Percentiles rank a stretch among this genome's conserved stretches.
Conservation (phyloP, 192 early-diverging fungal species). For the Backusella tuberculispora region DNA sequence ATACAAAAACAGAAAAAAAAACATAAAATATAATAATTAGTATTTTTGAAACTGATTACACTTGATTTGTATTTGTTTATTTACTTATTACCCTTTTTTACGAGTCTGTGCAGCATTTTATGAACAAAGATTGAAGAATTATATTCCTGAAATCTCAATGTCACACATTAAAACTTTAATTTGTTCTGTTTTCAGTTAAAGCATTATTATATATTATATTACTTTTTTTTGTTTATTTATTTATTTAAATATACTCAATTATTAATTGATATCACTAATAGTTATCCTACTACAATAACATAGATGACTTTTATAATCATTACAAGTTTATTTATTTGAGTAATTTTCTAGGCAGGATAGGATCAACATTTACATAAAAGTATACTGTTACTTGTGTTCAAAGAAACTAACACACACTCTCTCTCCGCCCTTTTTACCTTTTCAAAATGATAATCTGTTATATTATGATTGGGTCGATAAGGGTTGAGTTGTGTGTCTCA, state of each 20-base stretch:
- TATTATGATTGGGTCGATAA: conserved; percentile 25
- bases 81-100: neutral
- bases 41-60: neutral
- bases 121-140: neutral
- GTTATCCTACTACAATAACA: neutral
- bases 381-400: neutral
- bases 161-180: conserved; percentile 7
- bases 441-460: neutral
- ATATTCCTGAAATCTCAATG: neutral
- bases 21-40: neutral
- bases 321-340: neutral
- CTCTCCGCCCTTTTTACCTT: neutral
- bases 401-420: neutral
- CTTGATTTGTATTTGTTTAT: neutral
- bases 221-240: neutral
- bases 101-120: neutral
- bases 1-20: neutral
- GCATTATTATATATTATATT: neutral
- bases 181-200: conserved; percentile 7
- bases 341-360: neutral
- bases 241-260: neutral
- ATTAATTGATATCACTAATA: neutral
- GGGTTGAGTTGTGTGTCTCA: conserved; percentile 1
- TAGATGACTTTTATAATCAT: neutral
- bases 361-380: neutral